Evolutionary conservation across 2,329 filamentous ascomycete genomes (phyloP).

Genomic region (Shiraia sp.): DNA sequence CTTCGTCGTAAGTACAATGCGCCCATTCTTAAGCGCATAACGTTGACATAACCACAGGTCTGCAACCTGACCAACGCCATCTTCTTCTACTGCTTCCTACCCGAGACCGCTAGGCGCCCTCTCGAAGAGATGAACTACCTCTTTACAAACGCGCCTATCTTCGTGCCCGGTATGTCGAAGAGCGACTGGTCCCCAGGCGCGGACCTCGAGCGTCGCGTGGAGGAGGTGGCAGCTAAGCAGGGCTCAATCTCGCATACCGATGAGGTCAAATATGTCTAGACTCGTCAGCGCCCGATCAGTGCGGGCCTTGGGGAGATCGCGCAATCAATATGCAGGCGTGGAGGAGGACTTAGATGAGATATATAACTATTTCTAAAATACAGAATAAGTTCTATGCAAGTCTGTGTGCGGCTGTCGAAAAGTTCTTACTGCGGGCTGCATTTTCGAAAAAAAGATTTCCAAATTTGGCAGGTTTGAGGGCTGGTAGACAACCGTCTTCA

Average conservation of each 20-base stretch:
- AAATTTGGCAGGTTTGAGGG: too few relatives aligned
- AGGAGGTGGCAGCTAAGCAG: constrained; percentile 61
- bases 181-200: constrained; percentile 54
- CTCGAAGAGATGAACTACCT: constrained; percentile 71
- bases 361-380: too few relatives aligned
- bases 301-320: too few relatives aligned
- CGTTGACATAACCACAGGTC: constrained; percentile 42
- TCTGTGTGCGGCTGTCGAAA: too few relatives aligned
- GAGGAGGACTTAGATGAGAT: too few relatives aligned
- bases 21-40: not conserved
- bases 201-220: constrained; percentile 63
- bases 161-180: constrained; percentile 63
- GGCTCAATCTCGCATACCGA: constrained; percentile 27
- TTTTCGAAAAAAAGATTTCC: too few relatives aligned
- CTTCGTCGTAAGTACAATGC: constrained; percentile 54
- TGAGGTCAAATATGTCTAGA: constrained; percentile 1
- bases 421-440: too few relatives aligned
- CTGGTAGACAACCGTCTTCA: too few relatives aligned
- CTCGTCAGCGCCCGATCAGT: too few relatives aligned
- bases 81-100: constrained; percentile 70
- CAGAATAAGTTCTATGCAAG: too few relatives aligned
- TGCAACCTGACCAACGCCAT: constrained; percentile 71
- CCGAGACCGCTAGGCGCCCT: constrained; percentile 66
- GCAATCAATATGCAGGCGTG: too few relatives aligned
- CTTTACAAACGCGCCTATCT: constrained; percentile 67